Percentiles rank a stretch among this genome's conserved stretches.
phyloP scores from a whole-genome alignment of 2,329 filamentous ascomycete genomes.

The Fusarium coffeatum region DNA sequence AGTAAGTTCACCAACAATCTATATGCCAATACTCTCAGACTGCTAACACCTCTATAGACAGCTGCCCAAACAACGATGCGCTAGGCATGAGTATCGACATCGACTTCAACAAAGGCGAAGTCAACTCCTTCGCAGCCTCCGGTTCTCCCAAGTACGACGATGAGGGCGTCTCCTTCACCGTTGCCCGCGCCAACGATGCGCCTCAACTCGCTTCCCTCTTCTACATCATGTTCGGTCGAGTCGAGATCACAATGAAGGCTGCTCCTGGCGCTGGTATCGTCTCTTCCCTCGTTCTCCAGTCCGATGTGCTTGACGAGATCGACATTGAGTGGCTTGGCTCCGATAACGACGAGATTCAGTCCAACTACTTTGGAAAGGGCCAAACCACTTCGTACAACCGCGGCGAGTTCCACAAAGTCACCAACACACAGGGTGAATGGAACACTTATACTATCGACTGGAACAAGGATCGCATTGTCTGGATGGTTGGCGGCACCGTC shows the following conservation, averaged over 20 bases:
- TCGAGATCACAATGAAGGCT: slow-evolving; percentile 86
- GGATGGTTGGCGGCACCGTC: slow-evolving; percentile 82
- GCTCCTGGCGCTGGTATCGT: slow-evolving; percentile 93
- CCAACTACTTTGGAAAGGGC: slow-evolving; percentile 97
- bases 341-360: slow-evolving; percentile 82
- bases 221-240: slow-evolving; percentile 99
- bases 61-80: slow-evolving; percentile 81
- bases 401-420: slow-evolving; percentile 78
- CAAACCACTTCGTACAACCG: slow-evolving; percentile 87
- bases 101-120: slow-evolving; percentile 82
- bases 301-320: slow-evolving; percentile 93
- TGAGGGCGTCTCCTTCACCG: slow-evolving; percentile 84
- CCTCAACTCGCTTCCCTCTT: slow-evolving; percentile 90
- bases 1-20: slow-evolving; percentile 45
- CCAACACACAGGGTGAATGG: slow-evolving; percentile 77
- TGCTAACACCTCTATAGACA: slow-evolving; percentile 52
- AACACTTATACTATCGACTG: slow-evolving; percentile 93
- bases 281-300: slow-evolving; percentile 90
- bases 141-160: slow-evolving; percentile 78
- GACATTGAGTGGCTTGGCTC: slow-evolving; percentile 96
- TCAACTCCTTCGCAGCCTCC: slow-evolving; percentile 80
- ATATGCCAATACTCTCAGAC: slow-evolving; percentile 6
- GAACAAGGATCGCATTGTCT: slow-evolving; percentile 86
- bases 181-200: slow-evolving; percentile 80
- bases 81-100: slow-evolving; percentile 84